Base-by-base conservation (phyloP, 1,284 basidiomycete species). In the Tylopilus sp. region DNA sequence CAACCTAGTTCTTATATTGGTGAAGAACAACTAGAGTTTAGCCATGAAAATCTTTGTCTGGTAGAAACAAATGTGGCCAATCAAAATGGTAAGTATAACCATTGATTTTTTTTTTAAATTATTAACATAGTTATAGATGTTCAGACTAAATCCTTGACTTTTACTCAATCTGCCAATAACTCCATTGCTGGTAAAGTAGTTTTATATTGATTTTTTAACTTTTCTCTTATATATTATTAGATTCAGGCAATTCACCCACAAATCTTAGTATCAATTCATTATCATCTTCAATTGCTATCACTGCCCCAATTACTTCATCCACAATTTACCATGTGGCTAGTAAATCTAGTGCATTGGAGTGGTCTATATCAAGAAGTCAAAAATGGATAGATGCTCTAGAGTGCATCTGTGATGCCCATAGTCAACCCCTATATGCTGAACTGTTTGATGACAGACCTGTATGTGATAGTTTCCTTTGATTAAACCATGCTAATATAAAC, bases 401-500 rank as follows among this genome's bases (percentile, higher is more conserved):
- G 5, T 1, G 33, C 3, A 48, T 61, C 8, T 33, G 4, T 12
- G 4, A 38, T 25, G 21, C 6, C 28, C 23, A 2, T 12, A 31
- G 43, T 11, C n/a, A 42, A 12, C 7, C 2, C 1, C 0, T 41
- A 3, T 1, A 41, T 2, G 4, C 2, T 43, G 44, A 56, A 2
- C n/a, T 62, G 2, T 63, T 63, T 47, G 61, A 26, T 35, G 65
- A 65, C 6, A 1, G 39, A 19, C 35, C 19, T 36, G 65, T 67
- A 46, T 43, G 57, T 51, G 4, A 3, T 1, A 8, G 1, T 16
- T 1, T 21, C 39, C 30, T 29, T 28, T 19, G n/a, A n/a, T n/a
- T n/a, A n/a, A n/a, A n/a, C n/a, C n/a, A n/a, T n/a, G n/a, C n/a
- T n/a, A n/a, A n/a, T n/a, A n/a, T n/a, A n/a, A 2, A 64, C 6